A percentile compares a stretch with the other conserved stretches of the same genome.
Evolutionary conservation across 495 filamentous ascomycete species (phyloP).

Genomic region (Penicillium nucicola): DNA sequence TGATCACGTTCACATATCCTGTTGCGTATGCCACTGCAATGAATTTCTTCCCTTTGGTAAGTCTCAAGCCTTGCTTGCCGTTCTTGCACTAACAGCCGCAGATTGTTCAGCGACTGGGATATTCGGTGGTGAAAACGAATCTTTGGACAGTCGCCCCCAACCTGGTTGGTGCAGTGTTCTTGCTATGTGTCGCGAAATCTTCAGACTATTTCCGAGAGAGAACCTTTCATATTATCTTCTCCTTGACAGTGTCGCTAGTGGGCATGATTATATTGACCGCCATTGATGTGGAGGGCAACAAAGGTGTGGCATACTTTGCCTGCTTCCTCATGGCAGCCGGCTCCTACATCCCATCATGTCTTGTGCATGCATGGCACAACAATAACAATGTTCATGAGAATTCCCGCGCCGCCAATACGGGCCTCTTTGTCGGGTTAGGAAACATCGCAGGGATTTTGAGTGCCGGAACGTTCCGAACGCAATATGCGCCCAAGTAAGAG

Average conservation of each 20-base stretch:
- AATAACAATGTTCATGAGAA: conserved; percentile 73
- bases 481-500: conserved; percentile 61
- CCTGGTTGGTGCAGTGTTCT: conserved; percentile 57
- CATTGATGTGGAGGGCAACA: conserved; percentile 54
- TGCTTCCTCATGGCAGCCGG: conserved; percentile 72
- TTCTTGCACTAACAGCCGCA: conserved; percentile 6
- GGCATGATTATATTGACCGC: conserved; percentile 66
- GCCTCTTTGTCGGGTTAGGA: conserved; percentile 56
- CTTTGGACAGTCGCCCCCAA: conserved; percentile 71
- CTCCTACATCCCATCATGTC: conserved; percentile 36
- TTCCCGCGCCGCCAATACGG: conserved; percentile 39
- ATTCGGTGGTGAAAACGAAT: conserved; percentile 61
- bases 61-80: background rate
- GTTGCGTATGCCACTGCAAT: conserved; percentile 33
- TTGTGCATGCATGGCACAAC: conserved; percentile 59
- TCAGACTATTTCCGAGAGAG: conserved; percentile 59
- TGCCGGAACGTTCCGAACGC: conserved; percentile 63
- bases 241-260: conserved; percentile 62
- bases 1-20: conserved; percentile 32
- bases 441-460: conserved; percentile 72
- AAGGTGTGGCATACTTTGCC: conserved; percentile 67
- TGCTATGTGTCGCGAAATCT: conserved; percentile 61
- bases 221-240: conserved; percentile 63
- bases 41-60: conserved; percentile 34
- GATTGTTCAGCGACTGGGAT: conserved; percentile 58